A percentile compares a stretch with the other conserved stretches of the same genome.
Evolutionary conservation across 208 protist species (phyloP).

Genomic region (Acanthamoeba sp.): DNA sequence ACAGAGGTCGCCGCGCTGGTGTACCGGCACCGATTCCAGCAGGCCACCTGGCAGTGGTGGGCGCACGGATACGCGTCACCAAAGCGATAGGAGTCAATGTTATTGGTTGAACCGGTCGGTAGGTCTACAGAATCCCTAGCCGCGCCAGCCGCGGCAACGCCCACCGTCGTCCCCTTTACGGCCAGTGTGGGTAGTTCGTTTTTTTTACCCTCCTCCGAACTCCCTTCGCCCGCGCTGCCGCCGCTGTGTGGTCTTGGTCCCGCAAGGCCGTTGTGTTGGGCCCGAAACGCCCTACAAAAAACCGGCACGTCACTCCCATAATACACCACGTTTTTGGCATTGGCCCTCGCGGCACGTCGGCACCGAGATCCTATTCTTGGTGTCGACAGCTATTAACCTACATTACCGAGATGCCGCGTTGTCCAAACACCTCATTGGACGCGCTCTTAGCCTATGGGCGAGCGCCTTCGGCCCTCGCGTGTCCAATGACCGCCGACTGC

Average conservation of each 20-base stretch:
- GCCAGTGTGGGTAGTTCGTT: not conserved
- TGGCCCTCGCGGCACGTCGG: not conserved
- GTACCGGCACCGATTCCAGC: no score
- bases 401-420: slow-evolving; percentile 10
- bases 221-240: not conserved
- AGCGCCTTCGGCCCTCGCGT: not conserved
- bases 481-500: not conserved
- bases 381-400: not conserved
- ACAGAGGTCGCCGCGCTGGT: not conserved
- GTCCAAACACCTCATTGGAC: slow-evolving; percentile 1
- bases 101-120: not conserved
- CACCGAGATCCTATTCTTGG: not conserved
- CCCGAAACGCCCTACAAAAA: no score
- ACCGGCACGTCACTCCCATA: no score
- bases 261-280: no score
- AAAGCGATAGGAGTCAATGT: not conserved
- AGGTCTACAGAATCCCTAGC: not conserved
- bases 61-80: not conserved
- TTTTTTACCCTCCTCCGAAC: not conserved
- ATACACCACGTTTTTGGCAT: no score
- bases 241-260: not conserved
- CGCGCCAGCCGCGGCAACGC: not conserved
- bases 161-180: not conserved
- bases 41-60: not conserved
- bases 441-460: not conserved